Base-by-base conservation (phyloP, 1,284 basidiomycete genomes). In the Leccinum subrobustum region DNA sequence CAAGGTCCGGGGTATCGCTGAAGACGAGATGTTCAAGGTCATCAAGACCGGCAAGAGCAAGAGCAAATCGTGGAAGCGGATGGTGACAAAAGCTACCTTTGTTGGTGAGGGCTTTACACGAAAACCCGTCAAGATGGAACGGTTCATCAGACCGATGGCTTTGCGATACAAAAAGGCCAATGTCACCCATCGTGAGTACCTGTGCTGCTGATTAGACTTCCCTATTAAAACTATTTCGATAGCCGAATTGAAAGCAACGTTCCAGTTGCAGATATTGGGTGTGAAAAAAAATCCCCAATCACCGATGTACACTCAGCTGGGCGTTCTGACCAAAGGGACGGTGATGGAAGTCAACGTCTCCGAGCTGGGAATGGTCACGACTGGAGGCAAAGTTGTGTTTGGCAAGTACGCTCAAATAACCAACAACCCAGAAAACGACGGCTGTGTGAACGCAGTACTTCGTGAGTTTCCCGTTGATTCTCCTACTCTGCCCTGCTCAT, bases 281-380 rank as follows among this genome's bases (percentile, higher is more conserved):
- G 96, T 99, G 65, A 99, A 99, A 84, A 99, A 99, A 83, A 99
- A 99, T 73, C 97, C 97, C 12, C 96, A 99, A 74, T 98, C 95
- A 27, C 97, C 97, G 0, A 94, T 99, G 86, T 96, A 96, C 74
- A 95, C 93, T 1, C 90, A 92, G 68, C 85, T 96, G 23, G 97
- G 97, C 63, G 97, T 99, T 23, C 84, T 99, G 76, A 99, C 97
- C 4, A 99, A 99, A 77, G 97, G 97, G 64, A 99, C 97, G 6
- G 91, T 99, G 65, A 90, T 99, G 68, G 97, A 99, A 76, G 96
- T 99, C 71, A 99, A 99, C 73, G 96, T 96, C 18, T 95, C 92
- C 55, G 96, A 98, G 76, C 79, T 98, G 62, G 97, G 97, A 65
- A 91, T 99, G 87, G 97, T 99, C 58, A 99, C 97, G n/a, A 92